A percentile compares a stretch with the other conserved stretches of the same genome.
phyloP scores from a whole-genome alignment of 2,329 filamentous ascomycete genomes.

The Lasiodiplodia hormozganensis region DNA sequence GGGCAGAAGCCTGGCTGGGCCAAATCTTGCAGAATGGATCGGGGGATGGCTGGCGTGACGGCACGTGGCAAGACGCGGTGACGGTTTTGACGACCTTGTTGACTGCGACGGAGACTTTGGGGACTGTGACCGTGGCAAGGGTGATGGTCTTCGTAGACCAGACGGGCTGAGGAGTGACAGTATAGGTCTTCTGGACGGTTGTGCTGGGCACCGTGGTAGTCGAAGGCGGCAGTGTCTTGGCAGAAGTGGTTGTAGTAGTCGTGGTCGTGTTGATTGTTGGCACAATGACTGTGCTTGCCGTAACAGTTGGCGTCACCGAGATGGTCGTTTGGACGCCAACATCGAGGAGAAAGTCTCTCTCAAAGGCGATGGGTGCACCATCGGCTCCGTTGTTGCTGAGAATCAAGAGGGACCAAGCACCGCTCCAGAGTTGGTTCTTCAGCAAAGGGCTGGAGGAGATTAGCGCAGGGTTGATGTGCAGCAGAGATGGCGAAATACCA shows the following conservation, averaged over 20 bases:
- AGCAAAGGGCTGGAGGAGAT: slow-evolving; percentile 37
- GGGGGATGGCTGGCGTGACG: slow-evolving; percentile 31
- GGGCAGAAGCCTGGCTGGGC: slow-evolving; percentile 36
- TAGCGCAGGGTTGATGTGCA: neutral
- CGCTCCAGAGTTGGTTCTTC: slow-evolving; percentile 46
- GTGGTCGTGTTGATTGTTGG: slow-evolving; percentile 17
- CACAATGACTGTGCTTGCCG: neutral
- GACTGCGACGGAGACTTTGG: slow-evolving; percentile 33
- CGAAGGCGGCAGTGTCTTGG: slow-evolving; percentile 35
- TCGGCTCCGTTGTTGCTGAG: slow-evolving; percentile 51
- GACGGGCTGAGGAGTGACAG: slow-evolving; percentile 35
- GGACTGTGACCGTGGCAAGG: slow-evolving; percentile 38
- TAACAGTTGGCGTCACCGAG: slow-evolving; percentile 33
- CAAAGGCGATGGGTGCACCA: slow-evolving; percentile 46
- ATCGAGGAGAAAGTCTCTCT: slow-evolving; percentile 49
- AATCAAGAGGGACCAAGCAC: slow-evolving; percentile 49
- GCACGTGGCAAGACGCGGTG: slow-evolving; percentile 43
- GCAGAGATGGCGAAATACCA: slow-evolving; percentile 34
- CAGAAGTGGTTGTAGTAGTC: slow-evolving; percentile 35
- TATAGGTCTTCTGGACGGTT: slow-evolving; percentile 37
- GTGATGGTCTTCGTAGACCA: slow-evolving; percentile 40
- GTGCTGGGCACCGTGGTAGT: slow-evolving; percentile 36
- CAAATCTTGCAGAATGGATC: slow-evolving; percentile 40
- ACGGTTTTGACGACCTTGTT: slow-evolving; percentile 36
- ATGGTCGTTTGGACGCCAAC: slow-evolving; percentile 46